phyloP scores from a whole-genome alignment of 2,329 filamentous ascomycete genomes.

The Pseudopyricularia javanii region DNA sequence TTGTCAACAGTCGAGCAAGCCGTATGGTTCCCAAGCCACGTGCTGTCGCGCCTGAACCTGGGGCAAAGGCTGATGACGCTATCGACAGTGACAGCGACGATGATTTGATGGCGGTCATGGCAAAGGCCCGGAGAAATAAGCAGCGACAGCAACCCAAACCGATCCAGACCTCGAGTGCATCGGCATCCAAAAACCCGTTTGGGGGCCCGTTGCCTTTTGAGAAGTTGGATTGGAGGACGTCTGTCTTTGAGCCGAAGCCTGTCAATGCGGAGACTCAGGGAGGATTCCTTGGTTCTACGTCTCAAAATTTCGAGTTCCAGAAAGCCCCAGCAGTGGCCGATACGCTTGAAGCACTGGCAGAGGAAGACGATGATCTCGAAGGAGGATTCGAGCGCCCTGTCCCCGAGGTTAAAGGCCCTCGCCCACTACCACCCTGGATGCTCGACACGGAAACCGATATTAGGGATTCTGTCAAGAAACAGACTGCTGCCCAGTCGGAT shows the following conservation, averaged over 20 bases:
- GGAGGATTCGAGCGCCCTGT: conserved; percentile 49
- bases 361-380: conserved; percentile 35
- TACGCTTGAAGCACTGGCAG: conserved; percentile 1
- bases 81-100: conserved; percentile 63
- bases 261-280: neutral
- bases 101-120: conserved; percentile 66
- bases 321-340: neutral
- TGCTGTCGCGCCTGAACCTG: neutral
- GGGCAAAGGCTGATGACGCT: conserved; percentile 9
- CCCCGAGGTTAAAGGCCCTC: conserved; percentile 26
- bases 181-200: conserved; percentile 44
- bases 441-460: conserved; percentile 48
- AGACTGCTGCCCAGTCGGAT: conserved; percentile 41
- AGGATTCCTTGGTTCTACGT: neutral
- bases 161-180: neutral
- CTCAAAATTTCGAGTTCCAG: conserved; percentile 12
- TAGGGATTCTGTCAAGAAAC: conserved; percentile 46
- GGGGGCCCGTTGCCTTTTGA: conserved; percentile 84
- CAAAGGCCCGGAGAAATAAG: conserved; percentile 54
- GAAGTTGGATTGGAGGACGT: conserved; percentile 60
- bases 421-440: conserved; percentile 69
- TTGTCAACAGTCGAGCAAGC: conserved; percentile 63
- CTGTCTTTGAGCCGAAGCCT: conserved; percentile 23
- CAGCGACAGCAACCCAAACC: conserved; percentile 13
- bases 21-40: conserved; percentile 18